Evolutionary conservation across 108 stramenopile genomes (phyloP).

Genomic region (Cyclotella choctawhatcheeana): DNA sequence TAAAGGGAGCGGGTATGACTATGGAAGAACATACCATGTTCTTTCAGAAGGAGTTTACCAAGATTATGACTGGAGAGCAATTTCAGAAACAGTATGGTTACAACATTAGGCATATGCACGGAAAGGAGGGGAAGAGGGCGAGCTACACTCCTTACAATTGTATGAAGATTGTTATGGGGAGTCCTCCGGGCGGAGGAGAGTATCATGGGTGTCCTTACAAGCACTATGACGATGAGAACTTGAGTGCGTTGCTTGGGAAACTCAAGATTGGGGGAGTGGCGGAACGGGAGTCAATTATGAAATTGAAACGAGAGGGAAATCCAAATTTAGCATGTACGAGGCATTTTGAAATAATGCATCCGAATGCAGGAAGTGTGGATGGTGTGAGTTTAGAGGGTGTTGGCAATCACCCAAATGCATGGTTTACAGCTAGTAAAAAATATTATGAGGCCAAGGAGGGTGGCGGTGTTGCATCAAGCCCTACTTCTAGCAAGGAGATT

Average conservation of each 20-base stretch:
- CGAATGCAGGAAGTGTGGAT: conserved; percentile 43
- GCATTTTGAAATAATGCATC: conserved; percentile 95
- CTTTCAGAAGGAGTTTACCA: conserved; percentile 92
- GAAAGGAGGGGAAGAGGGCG: conserved; percentile 96
- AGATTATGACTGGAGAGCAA: conserved; percentile 79
- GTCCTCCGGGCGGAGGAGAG: conserved; percentile 78
- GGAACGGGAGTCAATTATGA: conserved; percentile 80
- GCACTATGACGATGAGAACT: conserved; percentile 83
- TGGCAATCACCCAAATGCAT: conserved; percentile 97
- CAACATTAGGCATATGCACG: conserved; percentile 97
- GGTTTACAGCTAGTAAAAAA: conserved; percentile 86
- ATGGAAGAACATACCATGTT: conserved; percentile 93
- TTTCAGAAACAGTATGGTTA: conserved; percentile 96
- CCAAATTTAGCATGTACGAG: conserved; percentile 93
- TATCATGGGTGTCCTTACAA: conserved; percentile 98
- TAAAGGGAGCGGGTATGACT: conserved; percentile 94
- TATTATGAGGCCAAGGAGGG: conserved; percentile 60
- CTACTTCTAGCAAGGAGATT: background rate
- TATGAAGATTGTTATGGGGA: conserved; percentile 92
- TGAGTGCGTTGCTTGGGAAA: conserved; percentile 59
- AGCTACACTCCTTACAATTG: conserved; percentile 93
- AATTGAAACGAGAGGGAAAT: conserved; percentile 75
- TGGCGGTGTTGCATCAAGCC: conserved; percentile 2
- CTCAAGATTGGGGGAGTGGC: conserved; percentile 64
- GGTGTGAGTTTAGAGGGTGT: conserved; percentile 81